Conservation (phyloP, 345 rosid species). For the Heritiera fomes region DNA sequence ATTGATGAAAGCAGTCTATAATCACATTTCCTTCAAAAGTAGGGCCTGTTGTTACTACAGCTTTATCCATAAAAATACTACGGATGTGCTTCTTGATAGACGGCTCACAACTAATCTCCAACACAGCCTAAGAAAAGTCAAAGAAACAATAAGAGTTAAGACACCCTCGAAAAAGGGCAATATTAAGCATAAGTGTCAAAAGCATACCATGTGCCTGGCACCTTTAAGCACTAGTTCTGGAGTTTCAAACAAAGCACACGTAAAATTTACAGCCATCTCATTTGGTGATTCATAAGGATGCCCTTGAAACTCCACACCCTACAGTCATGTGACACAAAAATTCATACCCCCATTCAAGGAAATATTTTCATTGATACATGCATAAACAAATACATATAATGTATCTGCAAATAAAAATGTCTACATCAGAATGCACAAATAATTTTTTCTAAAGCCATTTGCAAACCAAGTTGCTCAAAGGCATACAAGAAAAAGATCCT, state of each 20-base stretch:
- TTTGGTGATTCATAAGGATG: constrained; percentile 92
- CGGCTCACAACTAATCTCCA: constrained; percentile 94
- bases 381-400: neutral
- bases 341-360: neutral
- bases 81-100: constrained; percentile 78
- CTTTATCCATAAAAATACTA: constrained; percentile 68
- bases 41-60: constrained; percentile 82
- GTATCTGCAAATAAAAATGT: constrained; percentile 19
- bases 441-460: constrained; percentile 54
- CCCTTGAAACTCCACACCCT: constrained; percentile 61
- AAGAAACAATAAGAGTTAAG: constrained; percentile 1
- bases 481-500: constrained; percentile 34
- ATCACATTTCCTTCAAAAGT: constrained; percentile 70
- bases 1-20: constrained; percentile 81
- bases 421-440: constrained; percentile 36
- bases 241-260: constrained; percentile 82
- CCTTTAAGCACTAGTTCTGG: constrained; percentile 90
- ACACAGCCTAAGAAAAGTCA: constrained; percentile 64
- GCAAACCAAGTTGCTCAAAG: constrained; percentile 78
- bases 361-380: neutral
- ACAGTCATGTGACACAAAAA: constrained; percentile 12
- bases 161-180: neutral
- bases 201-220: constrained; percentile 90
- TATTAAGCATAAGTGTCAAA: neutral
- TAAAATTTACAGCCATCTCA: constrained; percentile 82